These are phyloP conservation scores for Aspergillus sparsus DNA, from an alignment of 495 filamentous ascomycete species.

Conservation along the genomic window DNA sequence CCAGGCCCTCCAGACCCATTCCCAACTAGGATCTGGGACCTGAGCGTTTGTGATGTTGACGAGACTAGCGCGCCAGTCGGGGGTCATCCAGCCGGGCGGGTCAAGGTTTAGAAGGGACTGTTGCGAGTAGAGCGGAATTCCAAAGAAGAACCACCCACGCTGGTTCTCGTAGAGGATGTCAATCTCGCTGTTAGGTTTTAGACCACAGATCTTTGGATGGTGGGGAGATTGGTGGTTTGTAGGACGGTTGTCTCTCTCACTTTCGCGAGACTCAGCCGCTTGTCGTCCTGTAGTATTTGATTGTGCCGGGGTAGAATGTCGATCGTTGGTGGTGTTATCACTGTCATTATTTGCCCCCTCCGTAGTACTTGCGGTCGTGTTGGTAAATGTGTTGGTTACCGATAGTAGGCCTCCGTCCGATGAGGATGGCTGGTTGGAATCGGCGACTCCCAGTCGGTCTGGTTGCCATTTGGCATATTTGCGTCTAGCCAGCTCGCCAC, in stretches of 20 bases:
- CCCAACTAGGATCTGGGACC: constrained; percentile 92
- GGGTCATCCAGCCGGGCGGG: constrained; percentile 82
- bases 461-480: constrained; percentile 67
- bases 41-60: constrained; percentile 91
- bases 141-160: constrained; percentile 81
- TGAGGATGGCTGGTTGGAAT: constrained; percentile 21
- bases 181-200: constrained; percentile 52
- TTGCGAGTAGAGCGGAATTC: constrained; percentile 82
- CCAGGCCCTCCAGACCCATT: constrained; percentile 95
- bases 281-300: not conserved
- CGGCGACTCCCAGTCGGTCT: constrained; percentile 41
- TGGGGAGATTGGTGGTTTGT: constrained; percentile 7
- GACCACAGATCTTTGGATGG: constrained; percentile 19
- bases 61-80: constrained; percentile 66
- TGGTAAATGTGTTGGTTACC: constrained; percentile 27
- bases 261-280: no score
- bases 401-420: not conserved
- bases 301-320: not conserved
- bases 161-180: constrained; percentile 97
- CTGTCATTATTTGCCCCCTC: not conserved
- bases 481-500: constrained; percentile 50
- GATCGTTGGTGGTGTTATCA: not conserved
- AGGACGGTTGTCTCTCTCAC: not conserved
- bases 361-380: constrained; percentile 12
- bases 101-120: constrained; percentile 86